Percentiles rank a stretch among this genome's conserved stretches.
Conservation (phyloP, 352 stramenopile genomes). For the Pythium chondricola region DNA sequence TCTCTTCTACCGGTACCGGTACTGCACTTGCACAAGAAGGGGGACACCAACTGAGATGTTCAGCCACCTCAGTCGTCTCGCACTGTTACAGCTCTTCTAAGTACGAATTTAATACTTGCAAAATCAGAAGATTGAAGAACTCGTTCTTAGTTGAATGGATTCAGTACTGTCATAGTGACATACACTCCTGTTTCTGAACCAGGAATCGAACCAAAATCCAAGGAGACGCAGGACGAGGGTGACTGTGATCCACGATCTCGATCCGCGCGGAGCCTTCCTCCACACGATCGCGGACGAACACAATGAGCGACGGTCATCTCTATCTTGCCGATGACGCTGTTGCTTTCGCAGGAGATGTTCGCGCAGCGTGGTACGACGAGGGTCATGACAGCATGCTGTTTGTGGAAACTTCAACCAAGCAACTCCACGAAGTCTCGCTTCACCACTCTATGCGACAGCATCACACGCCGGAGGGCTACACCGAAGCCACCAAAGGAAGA, state of each 20-base stretch:
- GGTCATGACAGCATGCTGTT: conserved; percentile 49
- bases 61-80: too few species aligned
- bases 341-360: conserved; percentile 28
- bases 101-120: conserved; percentile 13
- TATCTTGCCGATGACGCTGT: conserved; percentile 47
- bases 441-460: too few species aligned
- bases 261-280: background rate
- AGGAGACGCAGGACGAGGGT: background rate
- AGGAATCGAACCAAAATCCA: background rate
- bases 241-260: background rate
- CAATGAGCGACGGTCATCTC: conserved; percentile 54
- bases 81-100: conserved; percentile 1
- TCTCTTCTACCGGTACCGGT: too few species aligned
- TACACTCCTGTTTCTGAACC: too few species aligned
- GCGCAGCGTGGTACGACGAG: conserved; percentile 47
- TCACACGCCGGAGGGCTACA: background rate
- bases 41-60: too few species aligned
- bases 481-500: background rate
- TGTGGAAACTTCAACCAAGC: conserved; percentile 22
- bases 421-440: conserved; percentile 42
- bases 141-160: too few species aligned
- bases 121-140: conserved; percentile 13
- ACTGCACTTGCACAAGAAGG: too few species aligned
- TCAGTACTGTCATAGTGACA: too few species aligned
- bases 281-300: too few species aligned